Evolutionary conservation across 2,329 filamentous ascomycete species (phyloP), one percentile per base, ranked within the genome.

Genomic region (Trichoderma lentiforme): DNA sequence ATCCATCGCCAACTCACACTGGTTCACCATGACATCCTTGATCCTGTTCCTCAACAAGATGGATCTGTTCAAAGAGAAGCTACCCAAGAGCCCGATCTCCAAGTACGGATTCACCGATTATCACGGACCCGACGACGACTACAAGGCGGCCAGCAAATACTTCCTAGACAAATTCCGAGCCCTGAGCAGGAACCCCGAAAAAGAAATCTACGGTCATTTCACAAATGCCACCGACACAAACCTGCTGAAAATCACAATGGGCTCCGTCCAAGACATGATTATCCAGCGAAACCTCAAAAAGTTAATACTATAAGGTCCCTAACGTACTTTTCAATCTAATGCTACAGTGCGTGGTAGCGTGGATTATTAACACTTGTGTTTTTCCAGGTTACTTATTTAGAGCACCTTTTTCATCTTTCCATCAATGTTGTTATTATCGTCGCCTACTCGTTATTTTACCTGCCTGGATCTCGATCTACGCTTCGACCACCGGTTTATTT

Each of bases 191-290:
- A 98, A 86, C 97, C 94, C 71, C 34, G 64, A 67, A 28, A 99
- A 99, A 88, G 96, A 99, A 84, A 98, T 99, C 82, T 99, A 99
- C 87, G 98, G 96, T 72, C 96, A 98, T 84, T 99, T 99, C 85
- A 99, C 96, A 67, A 98, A 96, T 82, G 96, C 96, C 73, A 99
- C 96, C 61, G 96, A 99, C 81, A 99, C 96, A 36, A 98, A 92
- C 78, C 6, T 67, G 74, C 86, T 95, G 75, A 95, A 94, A 83
- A 93, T 94, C 74, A 95, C 93, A 51, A 95, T 95, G 93, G 87
- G 89, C 34, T 12, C 15, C 61, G 4, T 2, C 28, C 3, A 76
- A 97, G 96, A 99, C 85, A 99, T 99, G 83, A 99, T 99, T 85
- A 99, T 99, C 83, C 96, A 99, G 87, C 95, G 98, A 86, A 99